Evolutionary conservation across 2,329 filamentous ascomycete species (phyloP), one percentile per base, ranked within the genome.

Genomic region (Calonectria naviculata): DNA sequence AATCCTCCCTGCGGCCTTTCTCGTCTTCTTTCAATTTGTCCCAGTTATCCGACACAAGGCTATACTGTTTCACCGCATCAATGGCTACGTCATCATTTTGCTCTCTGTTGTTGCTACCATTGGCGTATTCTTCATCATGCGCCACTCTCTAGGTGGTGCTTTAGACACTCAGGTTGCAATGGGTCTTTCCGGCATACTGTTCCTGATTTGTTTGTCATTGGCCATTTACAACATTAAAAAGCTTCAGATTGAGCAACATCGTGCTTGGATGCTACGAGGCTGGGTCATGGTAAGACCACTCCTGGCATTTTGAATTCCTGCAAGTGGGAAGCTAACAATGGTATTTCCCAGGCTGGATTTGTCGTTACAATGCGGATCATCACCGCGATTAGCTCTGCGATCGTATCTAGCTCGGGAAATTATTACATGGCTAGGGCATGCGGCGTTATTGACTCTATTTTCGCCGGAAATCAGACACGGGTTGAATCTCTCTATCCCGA

Each of bases 191-290:
- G 83, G 81, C 0, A 82, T 90, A 34, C 76, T 85, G 19, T 88
- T 88, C 0, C 77, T 86, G 0, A 75, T 79, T 2, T 82, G 85
- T 6, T 75, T 89, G 15, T 72, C 77, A 0, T 71, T 91, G 41
- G 87, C 90, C 1, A 86, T 86, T 34, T 83, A 87, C 77, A 91
- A 91, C 70, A 87, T 92, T 78, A 91, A 89, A 78, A 81, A 83
- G 1, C 77, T 92, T 3, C 90, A 92, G 75, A 89, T 93, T 54
- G 89, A 91, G 44, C 87, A 92, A 75, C 90, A 92, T 69, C 85
- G 90, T 0, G 88, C 88, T 5, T 92, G 89, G 90, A 92, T 92
- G 90, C 77, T 92, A 21, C 79, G 90, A 15, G 56, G 56, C 13
- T 61, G 56, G 56, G 56, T 61, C 12, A n/a, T 61, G 36, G 56